phyloP scores from a whole-genome alignment of 805 yeast species.

The Saccharomycopsis microspora region DNA sequence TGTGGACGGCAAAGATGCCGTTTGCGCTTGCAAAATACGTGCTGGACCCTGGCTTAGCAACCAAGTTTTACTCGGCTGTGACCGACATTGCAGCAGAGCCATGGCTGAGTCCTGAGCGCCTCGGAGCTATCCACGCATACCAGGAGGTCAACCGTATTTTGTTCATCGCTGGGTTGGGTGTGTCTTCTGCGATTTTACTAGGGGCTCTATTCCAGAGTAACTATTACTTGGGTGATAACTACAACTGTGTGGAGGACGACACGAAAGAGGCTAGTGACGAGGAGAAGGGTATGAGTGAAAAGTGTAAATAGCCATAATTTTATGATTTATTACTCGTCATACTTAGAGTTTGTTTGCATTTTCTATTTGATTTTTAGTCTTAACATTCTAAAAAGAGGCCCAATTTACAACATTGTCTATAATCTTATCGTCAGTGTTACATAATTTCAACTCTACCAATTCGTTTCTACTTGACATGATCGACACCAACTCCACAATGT shows the following conservation, averaged over 20 bases:
- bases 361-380: not conserved
- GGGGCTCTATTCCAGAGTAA: slow-evolving; percentile 25
- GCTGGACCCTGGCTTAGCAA: slow-evolving; percentile 21
- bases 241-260: slow-evolving; percentile 19
- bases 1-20: slow-evolving; percentile 26
- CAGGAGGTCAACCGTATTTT: slow-evolving; percentile 22
- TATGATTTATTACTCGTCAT: too few relatives aligned
- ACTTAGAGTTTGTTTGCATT: not conserved
- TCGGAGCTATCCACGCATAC: slow-evolving; percentile 26
- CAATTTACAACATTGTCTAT: not conserved
- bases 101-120: slow-evolving; percentile 21
- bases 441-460: not conserved
- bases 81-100: slow-evolving; percentile 20
- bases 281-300: too few relatives aligned
- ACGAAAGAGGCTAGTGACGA: slow-evolving; percentile 1
- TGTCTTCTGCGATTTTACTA: slow-evolving; percentile 23
- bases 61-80: slow-evolving; percentile 19
- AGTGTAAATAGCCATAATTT: too few relatives aligned
- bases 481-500: slow-evolving; percentile 9
- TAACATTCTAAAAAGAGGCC: too few relatives aligned
- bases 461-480: not conserved
- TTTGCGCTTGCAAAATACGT: slow-evolving; percentile 22
- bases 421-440: not conserved
- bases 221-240: slow-evolving; percentile 26
- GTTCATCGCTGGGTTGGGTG: slow-evolving; percentile 22